Evolutionary conservation across 257 asterid species (phyloP), one percentile per base, ranked within the genome.

Genomic region (Henckelia pumila): DNA sequence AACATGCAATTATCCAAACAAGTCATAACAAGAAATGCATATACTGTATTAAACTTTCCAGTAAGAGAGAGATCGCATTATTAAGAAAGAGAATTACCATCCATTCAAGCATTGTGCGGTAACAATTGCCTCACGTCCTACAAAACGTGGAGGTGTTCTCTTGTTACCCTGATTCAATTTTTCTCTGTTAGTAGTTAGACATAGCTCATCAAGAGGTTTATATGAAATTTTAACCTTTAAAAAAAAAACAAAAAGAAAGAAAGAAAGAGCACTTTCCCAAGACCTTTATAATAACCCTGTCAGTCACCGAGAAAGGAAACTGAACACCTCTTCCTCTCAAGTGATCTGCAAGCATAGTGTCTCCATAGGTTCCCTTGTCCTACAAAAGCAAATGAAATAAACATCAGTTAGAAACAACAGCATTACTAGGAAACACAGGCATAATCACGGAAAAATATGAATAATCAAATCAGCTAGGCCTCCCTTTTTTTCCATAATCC

Each of bases 31-130:
- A 13, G 50, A 2, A 35, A 35, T 14, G 44, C 4, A 35, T 2
- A 9, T 52, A 53, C 58, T 61, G 20, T 5, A 5, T 5, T 44
- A 17, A 59, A 21, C 22, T 29, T 64, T 24, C 26, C 40, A 71
- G 33, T 37, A 29, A 63, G 58, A 7, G 61, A 53, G 66, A 20
- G 64, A 53, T 61, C 20, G 4, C 59, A 73, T 24, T 63, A 73
- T 57, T n/a, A 30, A 55, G 58, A 69, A 69, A 23, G 61, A 30
- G 24, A 49, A 58, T 75, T 82, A 91, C 99, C 97, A 94, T 79
- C 99, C 99, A 77, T 90, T 94, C 86, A 88, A 80, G 85, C 99
- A 94, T 71, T 90, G 95, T 30, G 88, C 81, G 65, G 96, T 91
- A 22, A 94, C 97, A 68, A 91, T 80, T 59, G 99, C 99, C 78